A percentile compares a stretch with the other conserved stretches of the same genome.
These are phyloP conservation scores for Cryphonectria japonica DNA, from an alignment of 2,329 filamentous ascomycete genomes.

Conservation along the genomic window DNA sequence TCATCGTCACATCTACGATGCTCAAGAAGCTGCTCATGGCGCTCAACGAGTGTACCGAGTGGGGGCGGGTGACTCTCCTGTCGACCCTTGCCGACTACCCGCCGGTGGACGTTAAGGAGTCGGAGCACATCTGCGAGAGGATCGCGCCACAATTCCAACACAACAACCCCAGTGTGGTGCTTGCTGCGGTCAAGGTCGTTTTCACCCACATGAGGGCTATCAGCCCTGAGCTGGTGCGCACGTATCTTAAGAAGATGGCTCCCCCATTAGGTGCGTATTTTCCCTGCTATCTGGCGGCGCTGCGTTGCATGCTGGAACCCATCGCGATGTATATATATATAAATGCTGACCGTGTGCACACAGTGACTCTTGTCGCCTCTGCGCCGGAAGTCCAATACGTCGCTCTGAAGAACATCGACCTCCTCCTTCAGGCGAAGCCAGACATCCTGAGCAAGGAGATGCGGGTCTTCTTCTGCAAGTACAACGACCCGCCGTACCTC, in stretches of 20 bases:
- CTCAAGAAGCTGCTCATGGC: conserved; percentile 97
- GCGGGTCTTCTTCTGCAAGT: conserved; percentile 99
- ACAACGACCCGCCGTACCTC: conserved; percentile 96
- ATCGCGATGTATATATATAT: neutral
- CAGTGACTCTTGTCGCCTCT: conserved; percentile 93
- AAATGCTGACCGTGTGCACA: conserved; percentile 11
- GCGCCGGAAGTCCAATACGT: conserved; percentile 98
- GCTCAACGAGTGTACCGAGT: conserved; percentile 97
- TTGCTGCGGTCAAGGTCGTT: conserved; percentile 97
- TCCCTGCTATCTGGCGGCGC: neutral
- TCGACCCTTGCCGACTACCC: conserved; percentile 88
- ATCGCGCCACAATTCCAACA: conserved; percentile 98
- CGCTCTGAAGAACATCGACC: conserved; percentile 91
- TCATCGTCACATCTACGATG: conserved; percentile 79
- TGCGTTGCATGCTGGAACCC: neutral
- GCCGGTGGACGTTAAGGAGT: conserved; percentile 87
- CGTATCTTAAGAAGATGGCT: conserved; percentile 98
- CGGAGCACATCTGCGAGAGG: conserved; percentile 96
- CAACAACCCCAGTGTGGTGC: conserved; percentile 93
- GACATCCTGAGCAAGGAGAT: conserved; percentile 97
- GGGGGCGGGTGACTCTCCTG: conserved; percentile 93
- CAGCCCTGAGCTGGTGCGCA: conserved; percentile 75
- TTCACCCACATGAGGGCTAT: conserved; percentile 94
- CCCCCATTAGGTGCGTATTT: conserved; percentile 75
- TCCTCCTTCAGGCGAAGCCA: conserved; percentile 92